phyloP scores from a whole-genome alignment of 139 green algal species.

The Mesotaenium endlicherianum region DNA sequence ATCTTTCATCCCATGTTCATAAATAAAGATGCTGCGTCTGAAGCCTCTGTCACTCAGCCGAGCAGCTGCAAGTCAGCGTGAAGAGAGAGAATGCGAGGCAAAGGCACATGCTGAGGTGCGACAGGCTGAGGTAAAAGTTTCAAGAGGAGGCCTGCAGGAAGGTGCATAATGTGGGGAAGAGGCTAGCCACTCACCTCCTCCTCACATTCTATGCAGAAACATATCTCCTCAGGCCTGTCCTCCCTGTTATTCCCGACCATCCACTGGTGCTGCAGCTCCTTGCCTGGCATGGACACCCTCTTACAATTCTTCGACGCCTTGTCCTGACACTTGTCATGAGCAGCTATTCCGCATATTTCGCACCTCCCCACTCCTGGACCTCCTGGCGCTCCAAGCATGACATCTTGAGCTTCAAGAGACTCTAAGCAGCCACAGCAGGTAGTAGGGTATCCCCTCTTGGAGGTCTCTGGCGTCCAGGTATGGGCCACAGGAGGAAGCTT shows the following conservation, averaged over 20 bases:
- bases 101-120: neutral
- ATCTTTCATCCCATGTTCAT: no score
- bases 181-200: conserved; percentile 6
- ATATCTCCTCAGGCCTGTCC: conserved; percentile 51
- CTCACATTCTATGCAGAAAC: conserved; percentile 37
- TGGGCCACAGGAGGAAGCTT: no score
- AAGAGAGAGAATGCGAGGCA: neutral
- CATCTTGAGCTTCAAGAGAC: neutral
- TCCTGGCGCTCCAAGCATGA: neutral
- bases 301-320: conserved; percentile 57
- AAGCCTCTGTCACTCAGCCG: no score
- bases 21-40: no score
- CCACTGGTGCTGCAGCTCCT: conserved; percentile 35
- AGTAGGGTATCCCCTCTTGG: no score
- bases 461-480: no score
- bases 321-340: conserved; percentile 61
- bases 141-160: neutral
- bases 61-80: neutral
- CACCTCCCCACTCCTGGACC: conserved; percentile 46
- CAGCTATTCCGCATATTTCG: conserved; percentile 62
- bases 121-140: neutral
- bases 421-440: neutral
- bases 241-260: conserved; percentile 34
- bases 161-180: neutral
- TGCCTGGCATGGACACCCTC: conserved; percentile 19